These are phyloP conservation scores for Neostapfia colusana DNA, from an alignment of 176 grass and related monocot species.

Conservation along the genomic window DNA sequence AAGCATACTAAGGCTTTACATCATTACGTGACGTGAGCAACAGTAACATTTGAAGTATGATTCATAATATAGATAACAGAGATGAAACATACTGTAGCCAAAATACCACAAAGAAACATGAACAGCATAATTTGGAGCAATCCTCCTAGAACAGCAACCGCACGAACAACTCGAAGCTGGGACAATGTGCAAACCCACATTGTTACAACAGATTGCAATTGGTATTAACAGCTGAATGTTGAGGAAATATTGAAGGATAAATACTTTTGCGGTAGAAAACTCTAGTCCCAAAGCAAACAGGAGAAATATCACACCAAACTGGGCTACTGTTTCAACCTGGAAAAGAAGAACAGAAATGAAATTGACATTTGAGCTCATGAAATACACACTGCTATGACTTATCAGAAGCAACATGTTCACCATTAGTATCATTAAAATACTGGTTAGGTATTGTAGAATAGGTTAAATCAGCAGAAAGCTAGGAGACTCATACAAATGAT, in stretches of 20 bases:
- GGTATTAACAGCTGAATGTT: conserved; percentile 19
- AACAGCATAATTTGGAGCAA: conserved; percentile 94
- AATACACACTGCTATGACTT: not conserved
- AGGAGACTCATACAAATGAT: not conserved
- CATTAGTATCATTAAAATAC: not conserved
- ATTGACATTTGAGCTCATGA: conserved; percentile 9
- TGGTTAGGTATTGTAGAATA: not conserved
- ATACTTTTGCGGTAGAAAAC: conserved; percentile 92
- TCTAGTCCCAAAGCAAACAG: conserved; percentile 96
- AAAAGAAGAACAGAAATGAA: conserved; percentile 23
- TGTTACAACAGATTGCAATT: conserved; percentile 10
- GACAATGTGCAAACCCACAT: conserved; percentile 37
- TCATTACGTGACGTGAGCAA: not conserved
- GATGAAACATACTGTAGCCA: conserved; percentile 69
- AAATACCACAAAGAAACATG: conserved; percentile 97
- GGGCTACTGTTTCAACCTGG: conserved; percentile 98
- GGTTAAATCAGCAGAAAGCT: not conserved
- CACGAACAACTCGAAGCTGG: conserved; percentile 92
- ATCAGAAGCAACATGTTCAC: not conserved
- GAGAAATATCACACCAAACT: conserved; percentile 99
- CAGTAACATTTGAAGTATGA: conserved; percentile 6
- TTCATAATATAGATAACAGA: conserved; percentile 29
- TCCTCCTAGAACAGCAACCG: conserved; percentile 93
- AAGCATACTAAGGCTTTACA: not conserved
- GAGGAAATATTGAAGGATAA: conserved; percentile 2